Evolutionary conservation across 257 asterid species (phyloP).

Genomic region (Capsicum baccatum): DNA sequence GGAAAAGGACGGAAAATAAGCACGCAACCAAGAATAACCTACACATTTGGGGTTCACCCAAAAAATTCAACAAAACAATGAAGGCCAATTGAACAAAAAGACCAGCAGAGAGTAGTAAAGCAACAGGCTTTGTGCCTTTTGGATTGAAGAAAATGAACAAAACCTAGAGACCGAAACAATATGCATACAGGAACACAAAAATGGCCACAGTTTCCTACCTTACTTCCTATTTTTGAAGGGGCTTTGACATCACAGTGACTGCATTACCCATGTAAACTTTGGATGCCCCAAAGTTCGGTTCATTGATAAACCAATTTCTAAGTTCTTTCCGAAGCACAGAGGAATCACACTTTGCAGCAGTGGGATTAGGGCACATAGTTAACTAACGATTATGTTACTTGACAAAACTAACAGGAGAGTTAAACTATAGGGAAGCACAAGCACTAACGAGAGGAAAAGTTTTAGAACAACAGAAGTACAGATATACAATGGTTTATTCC

Average conservation of each 20-base stretch:
- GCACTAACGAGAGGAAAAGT: too few species aligned
- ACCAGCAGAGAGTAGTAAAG: not conserved
- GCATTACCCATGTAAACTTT: not conserved
- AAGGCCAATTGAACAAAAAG: not conserved
- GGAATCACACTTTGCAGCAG: not conserved
- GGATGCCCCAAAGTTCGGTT: not conserved
- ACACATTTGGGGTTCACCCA: not conserved
- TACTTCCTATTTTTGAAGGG: not conserved
- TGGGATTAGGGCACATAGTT: not conserved
- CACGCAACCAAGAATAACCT: not conserved
- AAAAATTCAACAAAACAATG: not conserved
- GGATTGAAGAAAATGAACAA: not conserved
- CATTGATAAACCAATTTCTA: constrained; percentile 7
- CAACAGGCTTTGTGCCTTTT: not conserved
- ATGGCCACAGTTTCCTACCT: not conserved
- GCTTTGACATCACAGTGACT: not conserved
- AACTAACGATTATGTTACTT: not conserved
- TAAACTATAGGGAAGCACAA: too few species aligned
- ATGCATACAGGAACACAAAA: constrained; percentile 11
- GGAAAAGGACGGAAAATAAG: not conserved
- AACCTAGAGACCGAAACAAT: not conserved
- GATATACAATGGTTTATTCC: too few species aligned
- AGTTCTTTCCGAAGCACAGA: not conserved
- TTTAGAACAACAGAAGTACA: too few species aligned
- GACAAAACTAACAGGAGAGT: too few species aligned